Evolutionary conservation across 2,329 filamentous ascomycete genomes (phyloP), one percentile per base, ranked within the genome.

Genomic region (Aspergillus sp.): DNA sequence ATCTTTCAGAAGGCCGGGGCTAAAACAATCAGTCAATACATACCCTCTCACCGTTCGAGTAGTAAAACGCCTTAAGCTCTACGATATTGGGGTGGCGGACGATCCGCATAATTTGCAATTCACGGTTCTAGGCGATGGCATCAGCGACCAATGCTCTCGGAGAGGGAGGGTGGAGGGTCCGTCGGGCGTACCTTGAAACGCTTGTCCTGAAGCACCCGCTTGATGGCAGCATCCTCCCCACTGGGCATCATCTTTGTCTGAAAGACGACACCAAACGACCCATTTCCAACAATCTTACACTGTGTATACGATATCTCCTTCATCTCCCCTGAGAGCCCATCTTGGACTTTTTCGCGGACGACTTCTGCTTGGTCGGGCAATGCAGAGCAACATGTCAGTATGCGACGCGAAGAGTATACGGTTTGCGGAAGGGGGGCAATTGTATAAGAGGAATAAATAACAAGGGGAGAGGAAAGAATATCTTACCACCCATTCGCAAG

Each of bases 41-140:
- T 82, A 98, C 93, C 71, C 93, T 83, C 71, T 98, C 93, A 65
- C 93, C 93, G 67, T 97, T 98, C 59, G 91, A 96, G 74, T 97
- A 98, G 75, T 96, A 98, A 74, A 98, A 98, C 45, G 93, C 93
- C 76, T 98, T 98, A 55, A 98, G 78, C 71, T 97, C 90, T 51
- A 98, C 93, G 62, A 98, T 97, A 73, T 98, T 98, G 47, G 93
- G 93, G 70, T 98, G 93, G 65, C 91, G 84, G 63, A 98, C 93
- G 66, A 98, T 98, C 66, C 93, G 86, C 93, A 98, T 98, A 68
- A 98, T 98, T 71, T 98, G 93, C 59, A 98, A 80, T 70, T 98
- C 93, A 72, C 93, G 89, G 68, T 98, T 98, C 93, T 98, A 67
- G 40, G 36, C 33, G 45, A 44, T 19, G 19, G 26, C 30, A 51